These are phyloP conservation scores for Maudiozyma turicensis DNA, from an alignment of 805 yeast species.

Conservation along the genomic window DNA sequence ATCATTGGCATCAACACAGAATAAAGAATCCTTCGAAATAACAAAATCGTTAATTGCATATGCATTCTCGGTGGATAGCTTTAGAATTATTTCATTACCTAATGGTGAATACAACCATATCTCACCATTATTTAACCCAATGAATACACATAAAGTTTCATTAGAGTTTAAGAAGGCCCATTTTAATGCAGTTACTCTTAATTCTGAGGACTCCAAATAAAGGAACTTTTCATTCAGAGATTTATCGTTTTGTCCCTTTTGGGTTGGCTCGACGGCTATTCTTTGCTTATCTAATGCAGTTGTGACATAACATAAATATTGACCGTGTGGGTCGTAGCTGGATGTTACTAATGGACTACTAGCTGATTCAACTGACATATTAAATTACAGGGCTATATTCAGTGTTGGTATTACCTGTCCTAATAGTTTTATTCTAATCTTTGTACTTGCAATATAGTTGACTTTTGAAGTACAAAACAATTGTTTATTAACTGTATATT, in stretches of 20 bases:
- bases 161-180: conserved; percentile 20
- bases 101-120: conserved; percentile 60
- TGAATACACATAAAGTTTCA: conserved; percentile 41
- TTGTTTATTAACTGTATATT: no score
- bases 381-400: neutral
- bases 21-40: conserved; percentile 32
- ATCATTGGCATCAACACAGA: conserved; percentile 54
- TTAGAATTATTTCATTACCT: conserved; percentile 45
- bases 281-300: conserved; percentile 65
- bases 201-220: conserved; percentile 18
- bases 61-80: conserved; percentile 38
- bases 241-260: conserved; percentile 21
- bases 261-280: conserved; percentile 50
- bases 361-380: conserved; percentile 1
- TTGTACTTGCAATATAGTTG: no score
- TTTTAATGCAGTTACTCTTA: conserved; percentile 15
- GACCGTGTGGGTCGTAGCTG: conserved; percentile 53
- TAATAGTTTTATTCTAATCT: no score
- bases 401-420: no score
- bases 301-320: conserved; percentile 52
- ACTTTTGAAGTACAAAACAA: no score
- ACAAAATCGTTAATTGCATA: conserved; percentile 43
- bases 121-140: conserved; percentile 59
- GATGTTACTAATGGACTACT: conserved; percentile 25
- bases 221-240: conserved; percentile 25